Evolutionary conservation across 2,329 filamentous ascomycete genomes (phyloP).

Genomic region (Setomelanomma holmii): DNA sequence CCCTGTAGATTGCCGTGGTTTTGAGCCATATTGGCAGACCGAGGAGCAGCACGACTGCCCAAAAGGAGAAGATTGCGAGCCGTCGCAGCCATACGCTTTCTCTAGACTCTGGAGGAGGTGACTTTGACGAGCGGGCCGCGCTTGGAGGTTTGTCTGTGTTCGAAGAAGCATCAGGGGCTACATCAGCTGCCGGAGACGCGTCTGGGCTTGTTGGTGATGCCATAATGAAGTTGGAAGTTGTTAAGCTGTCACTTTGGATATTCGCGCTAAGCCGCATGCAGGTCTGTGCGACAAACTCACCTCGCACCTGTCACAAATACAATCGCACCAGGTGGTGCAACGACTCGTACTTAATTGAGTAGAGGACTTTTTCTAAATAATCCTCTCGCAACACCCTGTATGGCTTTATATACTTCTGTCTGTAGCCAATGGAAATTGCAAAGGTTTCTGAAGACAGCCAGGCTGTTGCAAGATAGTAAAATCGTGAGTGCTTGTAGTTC

Average conservation of each 20-base stretch:
- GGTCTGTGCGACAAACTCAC: conserved; percentile 13
- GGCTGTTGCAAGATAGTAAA: too few species aligned
- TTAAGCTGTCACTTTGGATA: conserved; percentile 21
- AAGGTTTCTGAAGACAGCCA: too few species aligned
- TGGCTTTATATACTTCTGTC: too few species aligned
- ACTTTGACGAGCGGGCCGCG: conserved; percentile 13
- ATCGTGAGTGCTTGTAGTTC: too few species aligned
- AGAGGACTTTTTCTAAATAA: too few species aligned
- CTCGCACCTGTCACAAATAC: neutral
- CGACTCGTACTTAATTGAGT: too few species aligned
- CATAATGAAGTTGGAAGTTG: conserved; percentile 37
- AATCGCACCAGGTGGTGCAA: too few species aligned
- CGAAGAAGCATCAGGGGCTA: conserved; percentile 5
- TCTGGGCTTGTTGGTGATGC: conserved; percentile 26
- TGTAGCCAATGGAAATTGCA: too few species aligned
- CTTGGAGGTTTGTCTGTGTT: conserved; percentile 3
- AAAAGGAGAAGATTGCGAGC: conserved; percentile 85
- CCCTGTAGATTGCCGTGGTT: conserved; percentile 91
- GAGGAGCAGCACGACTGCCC: conserved; percentile 81
- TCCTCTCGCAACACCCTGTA: too few species aligned
- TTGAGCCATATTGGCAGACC: conserved; percentile 95
- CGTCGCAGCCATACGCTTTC: conserved; percentile 73
- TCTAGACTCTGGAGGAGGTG: conserved; percentile 78
- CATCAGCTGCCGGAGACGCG: conserved; percentile 24
- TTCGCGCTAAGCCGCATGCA: conserved; percentile 9